phyloP scores from a whole-genome alignment of 2,329 filamentous ascomycete genomes.

The Fusarium liriodendri region DNA sequence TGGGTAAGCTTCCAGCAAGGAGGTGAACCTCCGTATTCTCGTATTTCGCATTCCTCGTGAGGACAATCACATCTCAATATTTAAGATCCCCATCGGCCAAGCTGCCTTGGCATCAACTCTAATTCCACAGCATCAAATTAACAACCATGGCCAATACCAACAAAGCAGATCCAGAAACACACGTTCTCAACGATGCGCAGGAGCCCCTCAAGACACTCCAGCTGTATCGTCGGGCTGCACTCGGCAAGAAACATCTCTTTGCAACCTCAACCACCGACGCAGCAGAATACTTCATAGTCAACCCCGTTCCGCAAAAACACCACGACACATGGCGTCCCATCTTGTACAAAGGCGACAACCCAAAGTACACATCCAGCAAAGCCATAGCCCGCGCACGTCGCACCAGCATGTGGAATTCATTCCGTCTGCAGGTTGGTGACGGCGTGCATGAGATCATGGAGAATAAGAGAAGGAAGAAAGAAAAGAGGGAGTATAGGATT shows the following conservation, averaged over 20 bases:
- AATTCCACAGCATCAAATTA: neutral
- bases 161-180: neutral
- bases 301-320: slow-evolving; percentile 32
- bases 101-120: neutral
- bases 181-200: neutral
- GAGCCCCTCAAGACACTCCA: slow-evolving; percentile 8
- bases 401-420: slow-evolving; percentile 29
- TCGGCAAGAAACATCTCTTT: slow-evolving; percentile 30
- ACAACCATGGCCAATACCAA: neutral
- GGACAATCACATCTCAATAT: neutral
- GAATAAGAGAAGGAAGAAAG: slow-evolving; percentile 12
- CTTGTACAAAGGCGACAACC: slow-evolving; percentile 31
- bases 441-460: slow-evolving; percentile 22
- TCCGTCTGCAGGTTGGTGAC: slow-evolving; percentile 25
- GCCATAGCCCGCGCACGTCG: slow-evolving; percentile 15
- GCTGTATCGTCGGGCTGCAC: slow-evolving; percentile 11
- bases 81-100: neutral
- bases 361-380: slow-evolving; percentile 25
- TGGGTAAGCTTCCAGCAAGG: neutral
- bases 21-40: neutral
- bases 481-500: neutral
- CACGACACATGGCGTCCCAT: slow-evolving; percentile 25
- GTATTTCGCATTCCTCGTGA: slow-evolving; percentile 2
- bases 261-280: neutral
- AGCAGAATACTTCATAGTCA: slow-evolving; percentile 23